phyloP scores from a whole-genome alignment of 2,329 filamentous ascomycete species.

The Rhinocladiella mackenziei region DNA sequence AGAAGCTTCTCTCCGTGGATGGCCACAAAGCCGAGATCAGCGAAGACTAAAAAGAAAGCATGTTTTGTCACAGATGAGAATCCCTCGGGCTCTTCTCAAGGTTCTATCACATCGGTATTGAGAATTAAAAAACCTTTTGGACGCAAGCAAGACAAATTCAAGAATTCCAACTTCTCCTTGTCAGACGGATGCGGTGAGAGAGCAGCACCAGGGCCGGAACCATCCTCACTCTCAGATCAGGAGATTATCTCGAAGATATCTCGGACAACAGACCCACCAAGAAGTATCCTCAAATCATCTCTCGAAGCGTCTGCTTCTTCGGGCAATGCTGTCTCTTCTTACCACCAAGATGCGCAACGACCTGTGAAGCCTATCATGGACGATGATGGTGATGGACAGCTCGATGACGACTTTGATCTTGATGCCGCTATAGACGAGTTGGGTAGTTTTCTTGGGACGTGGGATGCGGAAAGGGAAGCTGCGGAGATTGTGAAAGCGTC shows the following conservation, averaged over 20 bases:
- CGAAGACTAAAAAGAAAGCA: conserved; percentile 28
- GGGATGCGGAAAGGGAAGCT: conserved; percentile 39
- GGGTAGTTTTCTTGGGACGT: conserved; percentile 45
- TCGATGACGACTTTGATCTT: conserved; percentile 37
- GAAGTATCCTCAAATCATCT: conserved; percentile 18
- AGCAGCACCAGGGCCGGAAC: too few relatives aligned
- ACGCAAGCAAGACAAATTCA: too few relatives aligned
- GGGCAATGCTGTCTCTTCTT: conserved; percentile 32
- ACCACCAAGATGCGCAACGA: conserved; percentile 32
- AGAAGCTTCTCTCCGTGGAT: conserved; percentile 1
- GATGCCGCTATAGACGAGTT: conserved; percentile 44
- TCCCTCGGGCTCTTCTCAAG: conserved; percentile 8
- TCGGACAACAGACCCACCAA: conserved; percentile 1
- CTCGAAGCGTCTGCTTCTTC: conserved; percentile 3
- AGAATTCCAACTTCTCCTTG: too few relatives aligned
- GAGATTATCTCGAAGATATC: not conserved
- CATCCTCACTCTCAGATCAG: not conserved
- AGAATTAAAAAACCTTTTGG: conserved; percentile 26
- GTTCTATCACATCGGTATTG: conserved; percentile 24
- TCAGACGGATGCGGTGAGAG: too few relatives aligned
- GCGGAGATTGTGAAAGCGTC: not conserved
- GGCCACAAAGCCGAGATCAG: conserved; percentile 11
- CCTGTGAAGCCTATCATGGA: conserved; percentile 21
- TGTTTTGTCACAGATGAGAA: conserved; percentile 18
- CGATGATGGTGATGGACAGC: conserved; percentile 34